These are phyloP conservation scores for Didymella arachidicola DNA, from an alignment of 2,329 filamentous ascomycete species.

Conservation along the genomic window DNA sequence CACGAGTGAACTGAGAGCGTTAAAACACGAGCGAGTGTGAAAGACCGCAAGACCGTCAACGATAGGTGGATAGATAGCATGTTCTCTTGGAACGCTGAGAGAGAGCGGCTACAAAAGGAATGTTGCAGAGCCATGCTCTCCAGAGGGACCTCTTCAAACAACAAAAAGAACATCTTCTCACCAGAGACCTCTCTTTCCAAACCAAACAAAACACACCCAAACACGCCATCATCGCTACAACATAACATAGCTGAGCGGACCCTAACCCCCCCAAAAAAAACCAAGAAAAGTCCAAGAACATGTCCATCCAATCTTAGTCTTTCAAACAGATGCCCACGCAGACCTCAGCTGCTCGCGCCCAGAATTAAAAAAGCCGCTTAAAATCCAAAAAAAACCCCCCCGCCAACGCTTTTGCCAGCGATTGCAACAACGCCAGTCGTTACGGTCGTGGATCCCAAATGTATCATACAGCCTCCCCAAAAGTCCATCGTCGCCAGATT, in stretches of 20 bases:
- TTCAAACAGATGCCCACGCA: constrained; percentile 19
- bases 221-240: constrained; percentile 20
- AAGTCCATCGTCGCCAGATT: constrained; percentile 10
- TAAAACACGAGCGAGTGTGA: no score
- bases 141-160: constrained; percentile 11
- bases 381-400: constrained; percentile 15
- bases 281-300: constrained; percentile 10
- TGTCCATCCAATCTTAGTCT: constrained; percentile 14
- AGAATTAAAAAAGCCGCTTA: constrained; percentile 18
- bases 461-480: constrained; percentile 42
- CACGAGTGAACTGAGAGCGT: no score
- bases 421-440: constrained; percentile 36
- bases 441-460: constrained; percentile 35
- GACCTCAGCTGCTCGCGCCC: constrained; percentile 15
- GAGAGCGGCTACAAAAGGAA: constrained; percentile 9
- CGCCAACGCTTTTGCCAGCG: constrained; percentile 7
- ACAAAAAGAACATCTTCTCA: no score
- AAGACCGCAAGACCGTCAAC: no score
- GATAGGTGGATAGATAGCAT: no score
- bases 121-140: constrained; percentile 8
- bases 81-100: background rate
- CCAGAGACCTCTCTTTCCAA: no score
- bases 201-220: no score
- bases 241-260: constrained; percentile 12
- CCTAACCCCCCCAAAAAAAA: constrained; percentile 9